Evolutionary conservation across 169 alveolate species (phyloP), one percentile per base, ranked within the genome.

Genomic region (Plasmodium inui): DNA sequence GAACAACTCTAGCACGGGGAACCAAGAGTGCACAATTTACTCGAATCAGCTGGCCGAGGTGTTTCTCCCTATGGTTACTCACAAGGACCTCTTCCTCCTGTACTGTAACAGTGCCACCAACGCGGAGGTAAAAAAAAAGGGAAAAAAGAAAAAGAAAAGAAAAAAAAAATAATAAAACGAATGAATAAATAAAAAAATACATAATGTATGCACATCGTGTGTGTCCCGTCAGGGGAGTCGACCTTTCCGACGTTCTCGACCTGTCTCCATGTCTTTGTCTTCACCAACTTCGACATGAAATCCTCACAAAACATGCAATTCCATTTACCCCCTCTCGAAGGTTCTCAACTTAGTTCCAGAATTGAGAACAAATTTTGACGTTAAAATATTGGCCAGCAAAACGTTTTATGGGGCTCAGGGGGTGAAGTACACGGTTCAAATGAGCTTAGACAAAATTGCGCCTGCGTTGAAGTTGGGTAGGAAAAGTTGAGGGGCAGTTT

Each of bases 51-150:
- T 84, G 50, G 74, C 85, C 3, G 72, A 84, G 78, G 50, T 84
- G 3, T 84, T 84, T 50, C 41, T 84, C 26, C 93, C 76, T 17
- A 14, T n/a, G 61, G 57, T 41, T 5, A 50, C 84, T 10, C 61
- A 32, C 55, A 84, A 41, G 39, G 79, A 73, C 61, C 19, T 39
- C 37, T 84, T 73, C 57, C 61, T 84, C 39, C 41, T 84, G 46
- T 84, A 84, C 61, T 84, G 93, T 14, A 73, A 41, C 84, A 84
- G 93, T 37, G 39, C 79, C 84, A 72, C 93, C 19, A 84, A 53
- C 46, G 83, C 85, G 12, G 93, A 84, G 50, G 93, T 84, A 84
- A 39, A 17, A n/a, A 83, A 34, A 82, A 26, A 79, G 39, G 39
- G 39, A 3, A 32, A 1, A 32, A 3, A 32, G 3, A 32, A 37